phyloP scores from a whole-genome alignment of 2,329 filamentous ascomycete species.

The Furcasterigmium furcatum region DNA sequence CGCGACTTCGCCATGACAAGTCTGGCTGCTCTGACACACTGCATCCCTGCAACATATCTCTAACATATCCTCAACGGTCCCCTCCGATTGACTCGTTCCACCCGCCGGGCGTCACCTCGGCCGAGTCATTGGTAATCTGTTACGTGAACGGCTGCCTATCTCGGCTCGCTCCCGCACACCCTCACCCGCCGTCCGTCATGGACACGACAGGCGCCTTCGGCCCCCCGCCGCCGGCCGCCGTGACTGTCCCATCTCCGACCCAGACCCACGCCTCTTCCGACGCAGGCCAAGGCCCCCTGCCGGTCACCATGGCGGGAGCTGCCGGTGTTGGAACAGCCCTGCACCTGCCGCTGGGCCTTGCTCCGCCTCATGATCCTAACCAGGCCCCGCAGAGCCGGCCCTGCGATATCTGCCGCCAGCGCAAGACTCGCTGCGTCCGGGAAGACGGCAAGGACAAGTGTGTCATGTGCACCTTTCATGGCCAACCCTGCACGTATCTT shows the following conservation, averaged over 20 bases:
- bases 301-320: neutral
- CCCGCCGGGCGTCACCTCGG: neutral
- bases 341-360: neutral
- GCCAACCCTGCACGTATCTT: constrained; percentile 64
- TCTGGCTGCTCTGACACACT: neutral
- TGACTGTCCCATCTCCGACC: neutral
- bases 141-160: neutral
- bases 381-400: constrained; percentile 30
- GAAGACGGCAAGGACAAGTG: constrained; percentile 57
- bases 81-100: neutral
- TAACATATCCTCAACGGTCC: neutral
- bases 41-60: neutral
- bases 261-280: neutral
- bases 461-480: constrained; percentile 64
- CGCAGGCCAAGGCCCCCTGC: neutral
- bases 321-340: neutral
- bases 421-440: constrained; percentile 64
- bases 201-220: neutral
- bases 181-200: neutral
- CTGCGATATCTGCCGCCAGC: constrained; percentile 63
- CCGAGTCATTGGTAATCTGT: neutral
- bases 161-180: neutral
- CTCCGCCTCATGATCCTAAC: neutral
- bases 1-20: neutral
- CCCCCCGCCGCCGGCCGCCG: neutral